phyloP scores from a whole-genome alignment of 148 eudicot species.

The Tetragonia tetragonoides region DNA sequence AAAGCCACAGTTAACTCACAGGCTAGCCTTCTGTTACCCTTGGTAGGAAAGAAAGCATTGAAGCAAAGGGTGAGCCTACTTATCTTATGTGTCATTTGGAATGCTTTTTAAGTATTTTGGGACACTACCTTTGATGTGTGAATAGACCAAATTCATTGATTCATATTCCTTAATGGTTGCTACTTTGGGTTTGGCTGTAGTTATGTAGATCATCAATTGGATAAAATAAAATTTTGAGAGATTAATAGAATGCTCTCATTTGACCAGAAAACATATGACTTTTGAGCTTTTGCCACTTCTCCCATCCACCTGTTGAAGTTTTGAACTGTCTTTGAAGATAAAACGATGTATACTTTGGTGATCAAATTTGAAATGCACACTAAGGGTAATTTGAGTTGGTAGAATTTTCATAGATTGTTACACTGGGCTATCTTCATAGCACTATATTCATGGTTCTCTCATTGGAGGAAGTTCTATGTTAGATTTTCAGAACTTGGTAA shows the following conservation, averaged over 20 bases:
- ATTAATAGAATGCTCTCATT: background rate
- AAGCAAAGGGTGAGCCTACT: slow-evolving; percentile 74
- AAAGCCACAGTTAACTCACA: slow-evolving; percentile 73
- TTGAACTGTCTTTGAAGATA: background rate
- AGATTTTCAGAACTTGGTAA: background rate
- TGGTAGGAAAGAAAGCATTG: slow-evolving; percentile 76
- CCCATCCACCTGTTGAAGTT: background rate
- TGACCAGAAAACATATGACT: background rate
- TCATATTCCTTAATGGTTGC: background rate
- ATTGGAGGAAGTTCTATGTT: slow-evolving; percentile 1
- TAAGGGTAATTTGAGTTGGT: background rate
- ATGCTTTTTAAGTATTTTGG: background rate
- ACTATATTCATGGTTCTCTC: too few relatives aligned
- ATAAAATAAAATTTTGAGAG: background rate
- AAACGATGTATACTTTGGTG: background rate
- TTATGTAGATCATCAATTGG: slow-evolving; percentile 3
- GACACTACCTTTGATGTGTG: background rate
- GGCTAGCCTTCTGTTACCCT: slow-evolving; percentile 62
- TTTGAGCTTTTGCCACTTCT: background rate
- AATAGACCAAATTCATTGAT: background rate
- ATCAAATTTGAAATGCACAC: background rate
- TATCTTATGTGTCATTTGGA: slow-evolving; percentile 5
- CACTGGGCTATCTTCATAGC: background rate
- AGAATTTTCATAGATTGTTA: background rate
- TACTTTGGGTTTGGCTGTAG: background rate